Evolutionary conservation across 257 asterid species (phyloP).

Genomic region (Penstemon barbatus): DNA sequence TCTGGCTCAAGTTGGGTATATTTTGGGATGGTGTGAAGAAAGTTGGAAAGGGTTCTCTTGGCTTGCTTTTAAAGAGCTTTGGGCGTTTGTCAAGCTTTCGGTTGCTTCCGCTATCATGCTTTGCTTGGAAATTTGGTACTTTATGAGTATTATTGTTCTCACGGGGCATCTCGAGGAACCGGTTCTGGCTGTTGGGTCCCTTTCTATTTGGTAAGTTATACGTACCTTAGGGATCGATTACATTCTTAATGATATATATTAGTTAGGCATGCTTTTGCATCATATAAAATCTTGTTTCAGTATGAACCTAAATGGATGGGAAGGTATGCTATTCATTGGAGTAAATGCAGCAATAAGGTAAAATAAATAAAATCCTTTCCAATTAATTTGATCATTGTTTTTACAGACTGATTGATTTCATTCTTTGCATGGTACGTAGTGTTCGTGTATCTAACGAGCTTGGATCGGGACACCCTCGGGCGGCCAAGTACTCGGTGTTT

Average conservation of each 20-base stretch:
- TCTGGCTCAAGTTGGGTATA: slow-evolving; percentile 69
- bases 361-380: slow-evolving; percentile 13
- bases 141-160: slow-evolving; percentile 91
- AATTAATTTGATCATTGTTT: no score
- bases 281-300: slow-evolving; percentile 35
- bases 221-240: background rate
- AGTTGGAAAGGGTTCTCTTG: slow-evolving; percentile 81
- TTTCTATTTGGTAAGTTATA: slow-evolving; percentile 75
- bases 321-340: slow-evolving; percentile 96
- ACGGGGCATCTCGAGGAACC: slow-evolving; percentile 93
- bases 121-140: slow-evolving; percentile 98
- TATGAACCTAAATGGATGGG: slow-evolving; percentile 99
- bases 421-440: slow-evolving; percentile 19
- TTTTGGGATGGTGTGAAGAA: slow-evolving; percentile 81
- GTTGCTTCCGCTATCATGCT: slow-evolving; percentile 88
- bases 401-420: no score
- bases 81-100: slow-evolving; percentile 72
- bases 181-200: slow-evolving; percentile 86
- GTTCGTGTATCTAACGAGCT: slow-evolving; percentile 92
- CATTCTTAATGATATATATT: no score
- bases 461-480: slow-evolving; percentile 85
- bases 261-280: no score
- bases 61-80: slow-evolving; percentile 74
- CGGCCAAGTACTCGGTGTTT: slow-evolving; percentile 77
- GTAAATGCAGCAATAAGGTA: slow-evolving; percentile 95